These are phyloP conservation scores for Fusarium sp. DNA, from an alignment of 2,329 filamentous ascomycete genomes.

Conservation along the genomic window DNA sequence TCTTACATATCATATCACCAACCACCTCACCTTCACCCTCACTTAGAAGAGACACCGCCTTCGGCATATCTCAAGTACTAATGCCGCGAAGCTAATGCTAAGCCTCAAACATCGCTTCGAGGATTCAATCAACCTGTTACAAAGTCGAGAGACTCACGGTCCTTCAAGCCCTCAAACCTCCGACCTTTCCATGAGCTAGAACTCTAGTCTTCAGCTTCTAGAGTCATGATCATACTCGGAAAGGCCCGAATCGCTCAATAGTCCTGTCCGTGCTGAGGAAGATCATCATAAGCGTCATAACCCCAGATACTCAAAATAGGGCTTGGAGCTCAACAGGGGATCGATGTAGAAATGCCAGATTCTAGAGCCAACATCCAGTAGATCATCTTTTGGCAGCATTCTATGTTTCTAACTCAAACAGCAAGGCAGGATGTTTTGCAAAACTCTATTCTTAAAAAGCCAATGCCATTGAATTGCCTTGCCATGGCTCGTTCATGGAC, in stretches of 20 bases:
- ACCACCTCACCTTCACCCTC: background rate
- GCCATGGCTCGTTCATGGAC: background rate
- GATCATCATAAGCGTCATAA: background rate
- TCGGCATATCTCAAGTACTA: background rate
- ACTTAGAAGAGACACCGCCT: background rate
- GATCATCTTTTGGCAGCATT: constrained; percentile 1
- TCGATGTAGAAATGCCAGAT: constrained; percentile 11
- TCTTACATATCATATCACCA: constrained; percentile 18
- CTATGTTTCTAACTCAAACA: constrained; percentile 11
- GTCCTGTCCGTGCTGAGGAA: constrained; percentile 1
- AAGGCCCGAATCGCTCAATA: constrained; percentile 3
- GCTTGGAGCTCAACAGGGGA: constrained; percentile 22
- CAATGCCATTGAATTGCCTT: background rate
- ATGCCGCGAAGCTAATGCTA: background rate
- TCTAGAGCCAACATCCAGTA: background rate
- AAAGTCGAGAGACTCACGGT: background rate
- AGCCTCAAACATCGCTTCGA: background rate
- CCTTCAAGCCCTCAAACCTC: background rate
- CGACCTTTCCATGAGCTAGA: background rate
- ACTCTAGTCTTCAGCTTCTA: constrained; percentile 3
- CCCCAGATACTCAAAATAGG: constrained; percentile 12
- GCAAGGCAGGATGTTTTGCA: background rate
- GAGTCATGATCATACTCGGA: background rate
- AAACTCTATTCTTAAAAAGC: background rate
- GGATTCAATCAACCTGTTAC: background rate